These are phyloP conservation scores for Cavenderia fasciculata DNA, from an alignment of 78 protist species.

Conservation along the genomic window DNA sequence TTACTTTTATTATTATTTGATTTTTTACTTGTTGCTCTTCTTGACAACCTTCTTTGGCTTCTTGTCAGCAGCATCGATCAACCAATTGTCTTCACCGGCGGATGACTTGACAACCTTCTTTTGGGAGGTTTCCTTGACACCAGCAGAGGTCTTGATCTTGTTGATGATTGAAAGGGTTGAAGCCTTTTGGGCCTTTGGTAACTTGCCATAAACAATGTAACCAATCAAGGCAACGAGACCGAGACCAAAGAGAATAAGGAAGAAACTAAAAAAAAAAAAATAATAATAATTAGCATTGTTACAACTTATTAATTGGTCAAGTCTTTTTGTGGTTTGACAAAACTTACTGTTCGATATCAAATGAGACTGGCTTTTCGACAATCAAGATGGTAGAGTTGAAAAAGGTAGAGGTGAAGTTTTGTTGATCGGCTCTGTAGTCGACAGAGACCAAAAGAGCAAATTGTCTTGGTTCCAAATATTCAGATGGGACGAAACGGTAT, in stretches of 20 bases:
- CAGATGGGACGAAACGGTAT: constrained; percentile 73
- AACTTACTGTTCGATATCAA: constrained; percentile 61
- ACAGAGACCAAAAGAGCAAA: constrained; percentile 54
- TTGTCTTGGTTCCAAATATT: constrained; percentile 61
- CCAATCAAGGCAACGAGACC: constrained; percentile 60
- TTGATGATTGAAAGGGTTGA: neutral
- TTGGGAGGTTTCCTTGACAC: too few species aligned
- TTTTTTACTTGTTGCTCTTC: too few species aligned
- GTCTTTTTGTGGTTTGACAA: neutral
- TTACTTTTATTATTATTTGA: too few species aligned
- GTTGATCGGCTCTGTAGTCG: constrained; percentile 39
- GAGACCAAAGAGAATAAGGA: constrained; percentile 46
- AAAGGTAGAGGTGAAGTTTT: constrained; percentile 59
- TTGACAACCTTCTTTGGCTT: constrained; percentile 19
- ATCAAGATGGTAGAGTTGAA: constrained; percentile 70
- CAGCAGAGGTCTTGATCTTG: neutral
- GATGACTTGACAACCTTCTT: too few species aligned
- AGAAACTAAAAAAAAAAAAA: constrained; percentile 36
- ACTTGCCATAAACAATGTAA: constrained; percentile 19
- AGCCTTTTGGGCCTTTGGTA: constrained; percentile 65
- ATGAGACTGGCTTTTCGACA: constrained; percentile 37
- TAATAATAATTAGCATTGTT: neutral
- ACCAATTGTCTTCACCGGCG: constrained; percentile 63
- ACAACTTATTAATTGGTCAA: neutral
- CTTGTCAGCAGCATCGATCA: constrained; percentile 45